Evolutionary conservation across 345 rosid species (phyloP), one percentile per base, ranked within the genome.

Genomic region (Odontarrhena argentea): DNA sequence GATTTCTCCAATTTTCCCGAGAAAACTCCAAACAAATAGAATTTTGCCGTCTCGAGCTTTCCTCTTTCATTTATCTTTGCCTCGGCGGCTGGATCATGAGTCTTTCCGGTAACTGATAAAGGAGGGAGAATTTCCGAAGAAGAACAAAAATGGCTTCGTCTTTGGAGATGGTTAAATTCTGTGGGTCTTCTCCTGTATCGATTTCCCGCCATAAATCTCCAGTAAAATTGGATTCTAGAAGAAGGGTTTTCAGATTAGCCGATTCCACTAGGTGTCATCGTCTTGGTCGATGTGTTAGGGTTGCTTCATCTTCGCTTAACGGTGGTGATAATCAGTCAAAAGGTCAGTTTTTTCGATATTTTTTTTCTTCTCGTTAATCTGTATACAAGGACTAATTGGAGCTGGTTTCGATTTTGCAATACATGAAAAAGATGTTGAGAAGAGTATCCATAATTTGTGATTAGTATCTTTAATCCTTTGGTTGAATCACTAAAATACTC

Each of bases 261-360:
- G 70, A 76, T 48, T 76, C 52, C 18, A 56, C 38, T 52, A 56
- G 63, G 14, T 76, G 64, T 60, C 40, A 38, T 55, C 60, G 50
- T n/a, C 55, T 42, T 25, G 60, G 67, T 47, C 63, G 52, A 52
- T 67, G 71, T 58, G 48, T 75, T 63, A 75, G 67, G 73, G 78
- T 86, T 55, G 54, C 35, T 55, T 89, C 88, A 55, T 78, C 85
- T 10, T 69, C 77, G 65, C 80, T 63, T 47, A 83, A 87, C 15
- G 86, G 75, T 26, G 93, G 75, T 32, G 93, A 84, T 55, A 80
- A 77, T 53, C 82, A 78, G 63, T 77, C 77, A 43, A 85, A 83
- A 67, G 94, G 98, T 78, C 75, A 79, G 86, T 63, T 62, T 15
- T 14, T 13, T 28, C 35, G 22, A 18, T 30, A 57, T 10, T 60